Conservation (phyloP, 2,329 filamentous ascomycete species). For the Endoconidiophora laricicola region DNA sequence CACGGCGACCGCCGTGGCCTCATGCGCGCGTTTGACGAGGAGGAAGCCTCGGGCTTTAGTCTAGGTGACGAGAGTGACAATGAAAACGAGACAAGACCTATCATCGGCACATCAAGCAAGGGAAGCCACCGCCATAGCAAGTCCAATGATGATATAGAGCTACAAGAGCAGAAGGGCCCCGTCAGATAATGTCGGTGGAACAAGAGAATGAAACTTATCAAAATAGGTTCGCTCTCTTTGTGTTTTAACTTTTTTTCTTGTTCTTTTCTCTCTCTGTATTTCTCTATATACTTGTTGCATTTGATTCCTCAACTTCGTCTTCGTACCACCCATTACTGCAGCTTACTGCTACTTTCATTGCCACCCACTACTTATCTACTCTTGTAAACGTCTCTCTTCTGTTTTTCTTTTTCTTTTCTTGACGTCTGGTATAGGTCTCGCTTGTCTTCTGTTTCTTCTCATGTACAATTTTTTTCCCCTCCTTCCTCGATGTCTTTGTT, state of each 20-base stretch:
- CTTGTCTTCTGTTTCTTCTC: too few species aligned
- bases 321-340: too few species aligned
- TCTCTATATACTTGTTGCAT: background rate
- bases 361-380: too few species aligned
- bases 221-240: background rate
- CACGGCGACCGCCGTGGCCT: slow-evolving; percentile 62
- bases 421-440: too few species aligned
- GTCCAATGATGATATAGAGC: slow-evolving; percentile 31
- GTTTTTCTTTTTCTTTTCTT: too few species aligned
- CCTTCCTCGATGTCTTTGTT: too few species aligned
- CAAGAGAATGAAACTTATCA: background rate
- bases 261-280: background rate
- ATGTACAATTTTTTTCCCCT: too few species aligned
- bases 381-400: too few species aligned
- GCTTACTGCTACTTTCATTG: too few species aligned
- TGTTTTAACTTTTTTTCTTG: slow-evolving; percentile 6
- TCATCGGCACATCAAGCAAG: slow-evolving; percentile 14
- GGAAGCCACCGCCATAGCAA: slow-evolving; percentile 21
- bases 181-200: slow-evolving; percentile 14
- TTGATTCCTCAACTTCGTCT: background rate
- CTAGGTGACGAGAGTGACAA: slow-evolving; percentile 48
- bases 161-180: slow-evolving; percentile 28
- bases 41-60: slow-evolving; percentile 56
- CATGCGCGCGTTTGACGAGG: slow-evolving; percentile 79
- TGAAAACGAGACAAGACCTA: slow-evolving; percentile 13